phyloP scores from a whole-genome alignment of 305 asterid genomes.

The Andrographis paniculata region DNA sequence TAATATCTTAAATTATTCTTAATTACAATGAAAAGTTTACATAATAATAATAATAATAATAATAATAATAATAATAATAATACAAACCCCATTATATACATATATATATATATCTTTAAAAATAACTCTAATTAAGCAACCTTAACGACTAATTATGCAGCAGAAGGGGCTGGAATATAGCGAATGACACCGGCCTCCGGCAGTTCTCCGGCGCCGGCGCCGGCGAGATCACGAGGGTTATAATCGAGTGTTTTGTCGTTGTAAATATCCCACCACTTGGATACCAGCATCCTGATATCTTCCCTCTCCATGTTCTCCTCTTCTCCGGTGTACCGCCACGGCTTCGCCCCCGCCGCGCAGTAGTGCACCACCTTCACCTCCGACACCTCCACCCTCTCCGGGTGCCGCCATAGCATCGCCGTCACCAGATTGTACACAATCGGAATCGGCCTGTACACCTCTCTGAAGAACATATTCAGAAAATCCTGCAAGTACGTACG shows the following conservation, averaged over 20 bases:
- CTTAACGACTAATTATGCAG: not conserved
- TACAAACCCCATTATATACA: too few relatives aligned
- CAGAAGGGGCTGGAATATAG: not conserved
- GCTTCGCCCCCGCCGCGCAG: slow-evolving; percentile 20
- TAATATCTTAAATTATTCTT: too few relatives aligned
- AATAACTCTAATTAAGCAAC: too few relatives aligned
- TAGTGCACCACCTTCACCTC: slow-evolving; percentile 18
- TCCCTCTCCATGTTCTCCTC: slow-evolving; percentile 12
- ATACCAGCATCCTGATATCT: slow-evolving; percentile 13
- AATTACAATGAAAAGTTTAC: too few relatives aligned
- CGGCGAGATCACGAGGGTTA: not conserved
- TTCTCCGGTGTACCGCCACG: slow-evolving; percentile 14
- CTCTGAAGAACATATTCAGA: slow-evolving; percentile 17
- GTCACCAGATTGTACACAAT: slow-evolving; percentile 16
- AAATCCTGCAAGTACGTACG: slow-evolving; percentile 11
- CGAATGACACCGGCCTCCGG: not conserved
- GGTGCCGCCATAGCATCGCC: slow-evolving; percentile 23
- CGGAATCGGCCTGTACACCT: slow-evolving; percentile 15
- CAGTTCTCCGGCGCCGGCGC: not conserved
- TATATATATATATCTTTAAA: too few relatives aligned
- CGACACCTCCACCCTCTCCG: slow-evolving; percentile 17
- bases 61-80: too few relatives aligned
- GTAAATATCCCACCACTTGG: slow-evolving; percentile 18
- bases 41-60: too few relatives aligned
- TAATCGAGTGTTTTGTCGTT: slow-evolving; percentile 5